These are phyloP conservation scores for Hypoxylon intermedium DNA, from an alignment of 495 filamentous ascomycete genomes.

Conservation along the genomic window DNA sequence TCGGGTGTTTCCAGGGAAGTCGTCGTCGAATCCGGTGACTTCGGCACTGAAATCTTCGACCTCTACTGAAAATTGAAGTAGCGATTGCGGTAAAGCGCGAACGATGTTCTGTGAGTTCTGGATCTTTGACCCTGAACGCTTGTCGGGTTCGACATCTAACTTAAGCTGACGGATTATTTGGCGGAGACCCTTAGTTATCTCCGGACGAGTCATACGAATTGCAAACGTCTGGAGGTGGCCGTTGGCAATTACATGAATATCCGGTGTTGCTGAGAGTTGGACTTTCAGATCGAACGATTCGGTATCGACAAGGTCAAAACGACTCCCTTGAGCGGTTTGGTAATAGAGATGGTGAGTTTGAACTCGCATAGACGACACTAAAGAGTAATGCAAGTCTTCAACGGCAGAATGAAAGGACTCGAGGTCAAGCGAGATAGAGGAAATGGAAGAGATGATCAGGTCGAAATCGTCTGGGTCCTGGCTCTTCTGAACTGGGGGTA, in stretches of 20 bases:
- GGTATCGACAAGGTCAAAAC: slow-evolving; percentile 83
- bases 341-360: slow-evolving; percentile 94
- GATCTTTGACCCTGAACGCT: slow-evolving; percentile 56
- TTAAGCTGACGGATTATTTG: slow-evolving; percentile 86
- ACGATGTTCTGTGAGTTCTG: slow-evolving; percentile 68
- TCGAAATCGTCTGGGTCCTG: slow-evolving; percentile 83
- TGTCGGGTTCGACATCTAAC: slow-evolving; percentile 66
- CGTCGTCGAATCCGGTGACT: slow-evolving; percentile 83
- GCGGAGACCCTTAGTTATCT: slow-evolving; percentile 89
- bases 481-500: slow-evolving; percentile 70
- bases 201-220: slow-evolving; percentile 84
- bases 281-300: slow-evolving; percentile 86
- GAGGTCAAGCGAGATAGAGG: slow-evolving; percentile 87
- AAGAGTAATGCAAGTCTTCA: slow-evolving; percentile 83
- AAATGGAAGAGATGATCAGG: slow-evolving; percentile 90
- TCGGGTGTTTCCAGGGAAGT: slow-evolving; percentile 77
- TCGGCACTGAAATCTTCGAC: slow-evolving; percentile 89
- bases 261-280: slow-evolving; percentile 81
- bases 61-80: slow-evolving; percentile 82
- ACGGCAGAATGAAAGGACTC: slow-evolving; percentile 92
- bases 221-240: slow-evolving; percentile 86
- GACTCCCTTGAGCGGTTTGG: slow-evolving; percentile 79
- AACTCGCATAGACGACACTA: slow-evolving; percentile 80
- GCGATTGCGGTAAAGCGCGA: slow-evolving; percentile 80
- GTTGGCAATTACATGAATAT: slow-evolving; percentile 80